These are phyloP conservation scores for Pythium volutum DNA, from an alignment of 352 stramenopile genomes.

Conservation along the genomic window DNA sequence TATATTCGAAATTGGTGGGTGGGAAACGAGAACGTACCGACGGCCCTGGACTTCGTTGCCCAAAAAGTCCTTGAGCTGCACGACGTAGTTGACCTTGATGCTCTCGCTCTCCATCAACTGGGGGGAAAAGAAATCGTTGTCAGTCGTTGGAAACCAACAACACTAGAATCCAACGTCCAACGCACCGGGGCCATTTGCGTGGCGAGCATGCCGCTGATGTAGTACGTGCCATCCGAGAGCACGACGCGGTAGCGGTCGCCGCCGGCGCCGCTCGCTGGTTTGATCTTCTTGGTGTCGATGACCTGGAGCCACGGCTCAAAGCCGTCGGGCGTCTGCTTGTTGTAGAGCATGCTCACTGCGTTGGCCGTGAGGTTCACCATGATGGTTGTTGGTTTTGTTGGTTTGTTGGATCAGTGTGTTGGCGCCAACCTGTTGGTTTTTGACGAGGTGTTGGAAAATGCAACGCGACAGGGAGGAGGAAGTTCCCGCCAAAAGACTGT, in stretches of 20 bases:
- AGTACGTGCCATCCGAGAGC: slow-evolving; percentile 73
- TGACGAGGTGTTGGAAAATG: not conserved
- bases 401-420: too few species aligned
- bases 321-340: slow-evolving; percentile 75
- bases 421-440: slow-evolving; percentile 14
- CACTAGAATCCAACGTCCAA: slow-evolving; percentile 1
- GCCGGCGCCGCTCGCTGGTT: slow-evolving; percentile 63
- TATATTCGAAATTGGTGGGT: not conserved
- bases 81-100: slow-evolving; percentile 80
- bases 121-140: slow-evolving; percentile 1
- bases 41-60: slow-evolving; percentile 82
- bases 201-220: slow-evolving; percentile 86
- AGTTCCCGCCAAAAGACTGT: slow-evolving; percentile 24
- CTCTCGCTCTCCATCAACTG: slow-evolving; percentile 83
- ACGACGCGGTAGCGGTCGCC: slow-evolving; percentile 82
- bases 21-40: slow-evolving; percentile 24
- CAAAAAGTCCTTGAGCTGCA: slow-evolving; percentile 83
- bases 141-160: not conserved
- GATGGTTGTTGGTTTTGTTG: slow-evolving; percentile 14
- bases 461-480: not conserved
- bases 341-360: slow-evolving; percentile 84
- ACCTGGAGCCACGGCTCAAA: slow-evolving; percentile 87
- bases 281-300: slow-evolving; percentile 89
- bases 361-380: slow-evolving; percentile 87
- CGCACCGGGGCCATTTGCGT: slow-evolving; percentile 74